Evolutionary conservation across 352 stramenopile species (phyloP).

Genomic region (Phytophthora crassamura): DNA sequence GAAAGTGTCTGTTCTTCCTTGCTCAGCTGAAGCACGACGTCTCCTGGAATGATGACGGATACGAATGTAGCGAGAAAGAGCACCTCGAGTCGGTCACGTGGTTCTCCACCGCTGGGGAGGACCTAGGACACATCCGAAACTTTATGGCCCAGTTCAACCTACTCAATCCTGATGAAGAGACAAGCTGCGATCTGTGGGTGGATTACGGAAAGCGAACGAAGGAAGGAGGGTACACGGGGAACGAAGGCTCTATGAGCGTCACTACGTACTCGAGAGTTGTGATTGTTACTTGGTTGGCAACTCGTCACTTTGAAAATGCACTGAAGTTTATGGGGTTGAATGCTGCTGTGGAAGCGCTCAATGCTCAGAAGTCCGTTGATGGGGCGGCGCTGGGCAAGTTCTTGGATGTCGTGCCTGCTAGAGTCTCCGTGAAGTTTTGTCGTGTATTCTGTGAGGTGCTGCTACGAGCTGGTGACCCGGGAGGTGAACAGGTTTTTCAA

Average conservation of each 20-base stretch:
- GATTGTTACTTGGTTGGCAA: conserved; percentile 19
- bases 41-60: conserved; percentile 1
- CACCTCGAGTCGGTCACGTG: conserved; percentile 3
- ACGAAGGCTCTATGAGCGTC: conserved; percentile 16
- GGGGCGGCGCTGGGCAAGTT: conserved; percentile 4
- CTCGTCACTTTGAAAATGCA: neutral
- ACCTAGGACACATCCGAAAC: neutral
- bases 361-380: neutral
- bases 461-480: conserved; percentile 3
- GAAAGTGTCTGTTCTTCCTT: conserved; percentile 14
- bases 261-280: conserved; percentile 28
- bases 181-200: conserved; percentile 12
- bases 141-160: conserved; percentile 8
- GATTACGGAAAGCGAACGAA: conserved; percentile 10
- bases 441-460: conserved; percentile 7
- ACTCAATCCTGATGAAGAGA: conserved; percentile 26
- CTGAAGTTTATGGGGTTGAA: conserved; percentile 7
- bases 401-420: conserved; percentile 1
- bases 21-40: conserved; percentile 17
- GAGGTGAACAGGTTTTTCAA: conserved; percentile 12
- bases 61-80: neutral
- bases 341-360: neutral
- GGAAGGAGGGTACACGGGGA: conserved; percentile 22
- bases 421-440: conserved; percentile 7
- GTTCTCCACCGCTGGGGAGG: conserved; percentile 4